These are phyloP conservation scores for Funneliformis geosporum DNA, from an alignment of 192 early-diverging fungal genomes.

Conservation along the genomic window DNA sequence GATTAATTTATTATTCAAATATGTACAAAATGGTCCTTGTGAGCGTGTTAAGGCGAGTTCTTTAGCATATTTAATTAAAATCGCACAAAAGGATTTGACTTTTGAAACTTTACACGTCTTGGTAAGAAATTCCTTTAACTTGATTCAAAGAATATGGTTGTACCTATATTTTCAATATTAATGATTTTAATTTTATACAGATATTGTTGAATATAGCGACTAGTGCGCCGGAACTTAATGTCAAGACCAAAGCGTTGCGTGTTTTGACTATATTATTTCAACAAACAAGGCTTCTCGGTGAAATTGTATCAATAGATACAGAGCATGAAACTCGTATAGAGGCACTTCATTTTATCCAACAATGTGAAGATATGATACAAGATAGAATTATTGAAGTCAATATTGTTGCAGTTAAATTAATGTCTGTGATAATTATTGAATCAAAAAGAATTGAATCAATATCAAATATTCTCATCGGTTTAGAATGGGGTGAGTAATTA, in stretches of 20 bases:
- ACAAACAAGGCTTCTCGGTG: not conserved
- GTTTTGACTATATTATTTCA: slow-evolving; percentile 17
- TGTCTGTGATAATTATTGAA: slow-evolving; percentile 11
- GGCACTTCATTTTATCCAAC: slow-evolving; percentile 5
- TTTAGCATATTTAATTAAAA: not conserved
- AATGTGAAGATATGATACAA: slow-evolving; percentile 8
- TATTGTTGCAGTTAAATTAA: not conserved
- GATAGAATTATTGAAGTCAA: not conserved
- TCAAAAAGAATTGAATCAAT: not conserved
- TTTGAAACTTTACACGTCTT: slow-evolving; percentile 9
- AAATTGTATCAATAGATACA: not conserved
- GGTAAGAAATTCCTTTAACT: not conserved
- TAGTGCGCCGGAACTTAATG: not conserved
- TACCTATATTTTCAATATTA: not conserved
- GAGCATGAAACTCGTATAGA: slow-evolving; percentile 4
- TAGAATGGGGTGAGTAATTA: slow-evolving; percentile 14
- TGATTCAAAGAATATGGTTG: not conserved
- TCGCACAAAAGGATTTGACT: not conserved
- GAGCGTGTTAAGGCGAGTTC: not conserved
- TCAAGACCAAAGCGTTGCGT: slow-evolving; percentile 11
- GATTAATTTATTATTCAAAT: slow-evolving; percentile 18
- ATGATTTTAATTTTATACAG: not conserved
- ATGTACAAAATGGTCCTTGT: not conserved
- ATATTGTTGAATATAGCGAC: slow-evolving; percentile 1
- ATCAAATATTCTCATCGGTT: not conserved